A percentile compares a stretch with the other conserved stretches of the same genome.
Conservation (phyloP, 106 monocot species). For the Alisma plantagoaquatica region DNA sequence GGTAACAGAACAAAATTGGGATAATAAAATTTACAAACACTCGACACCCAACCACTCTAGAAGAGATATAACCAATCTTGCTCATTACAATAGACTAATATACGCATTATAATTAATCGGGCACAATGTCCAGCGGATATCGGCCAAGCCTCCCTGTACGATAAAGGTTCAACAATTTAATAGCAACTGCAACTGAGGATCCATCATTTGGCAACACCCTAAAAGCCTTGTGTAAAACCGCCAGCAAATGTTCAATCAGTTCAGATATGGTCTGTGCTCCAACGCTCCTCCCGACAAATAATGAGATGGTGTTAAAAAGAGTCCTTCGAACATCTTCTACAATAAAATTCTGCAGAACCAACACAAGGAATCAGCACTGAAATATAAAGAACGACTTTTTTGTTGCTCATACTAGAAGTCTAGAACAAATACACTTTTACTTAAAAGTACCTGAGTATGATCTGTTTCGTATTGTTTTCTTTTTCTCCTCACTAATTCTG, state of each 20-base stretch:
- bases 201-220: constrained; percentile 19
- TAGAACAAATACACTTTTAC: background rate
- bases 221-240: constrained; percentile 43
- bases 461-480: constrained; percentile 58
- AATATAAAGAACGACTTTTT: too few relatives aligned
- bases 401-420: background rate
- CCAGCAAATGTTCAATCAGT: constrained; percentile 48
- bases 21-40: too few relatives aligned
- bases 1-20: too few relatives aligned
- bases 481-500: constrained; percentile 4
- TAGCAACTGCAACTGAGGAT: constrained; percentile 38
- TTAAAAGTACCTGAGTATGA: constrained; percentile 62
- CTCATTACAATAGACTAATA: too few relatives aligned
- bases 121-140: constrained; percentile 56
- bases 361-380: background rate
- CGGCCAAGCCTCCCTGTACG: constrained; percentile 84
- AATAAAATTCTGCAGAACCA: constrained; percentile 47
- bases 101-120: constrained; percentile 9
- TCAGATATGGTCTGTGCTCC: constrained; percentile 36
- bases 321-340: constrained; percentile 58
- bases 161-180: constrained; percentile 77
- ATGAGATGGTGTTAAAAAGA: constrained; percentile 42
- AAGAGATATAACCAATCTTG: too few relatives aligned
- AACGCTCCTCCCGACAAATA: constrained; percentile 21
- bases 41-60: too few relatives aligned